Base-by-base conservation (phyloP, 129 eudicot genomes). In the Flaveria sonorensis region DNA sequence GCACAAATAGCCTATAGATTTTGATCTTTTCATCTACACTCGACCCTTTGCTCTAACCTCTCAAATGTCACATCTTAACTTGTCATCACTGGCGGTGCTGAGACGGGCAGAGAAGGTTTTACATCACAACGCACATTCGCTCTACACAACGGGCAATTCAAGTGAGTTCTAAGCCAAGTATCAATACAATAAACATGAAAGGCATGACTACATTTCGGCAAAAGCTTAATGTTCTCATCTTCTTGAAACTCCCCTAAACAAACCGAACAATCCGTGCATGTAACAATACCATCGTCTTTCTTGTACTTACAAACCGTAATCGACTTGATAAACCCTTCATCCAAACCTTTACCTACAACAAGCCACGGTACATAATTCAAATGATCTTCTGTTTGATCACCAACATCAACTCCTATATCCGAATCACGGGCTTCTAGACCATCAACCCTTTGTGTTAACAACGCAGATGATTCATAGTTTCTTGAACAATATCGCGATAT, bases 181-280 rank as follows among this genome's bases (percentile, higher is more conserved):
- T 91, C 97, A 66, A 91, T 88, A 79, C 97, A 91, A 32, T 52
- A 71, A 7, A 84, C 91, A 84, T 91, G 97, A 77, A 91, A 91
- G 36, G 89, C 93, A 79, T 91, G 97, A 21, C 84, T 79, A 70
- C 97, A 91, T 68, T 91, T 86, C 7, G 97, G 96, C 18, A 90
- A 76, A n/a, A 90, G 87, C 86, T 86, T 84, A n/a, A 90, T 51
- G 40, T 71, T 83, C 77, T 91, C 97, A 43, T 76, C 75, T 51
- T 91, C 97, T 53, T 75, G 68, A 77, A 91, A 88, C 77, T 91
- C 97, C n/a, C 88, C 80, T 46, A 91, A 85, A 62, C 97, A 91
- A 78, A 91, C 88, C 24, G 88, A 81, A 77, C 97, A 91, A 76
- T 86, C 92, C 3, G 83, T 85, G 13, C 82, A 87, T 3, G 79